Conservation (phyloP, 371 early-diverging fungal genomes). For the Saksenaea oblongispora region DNA sequence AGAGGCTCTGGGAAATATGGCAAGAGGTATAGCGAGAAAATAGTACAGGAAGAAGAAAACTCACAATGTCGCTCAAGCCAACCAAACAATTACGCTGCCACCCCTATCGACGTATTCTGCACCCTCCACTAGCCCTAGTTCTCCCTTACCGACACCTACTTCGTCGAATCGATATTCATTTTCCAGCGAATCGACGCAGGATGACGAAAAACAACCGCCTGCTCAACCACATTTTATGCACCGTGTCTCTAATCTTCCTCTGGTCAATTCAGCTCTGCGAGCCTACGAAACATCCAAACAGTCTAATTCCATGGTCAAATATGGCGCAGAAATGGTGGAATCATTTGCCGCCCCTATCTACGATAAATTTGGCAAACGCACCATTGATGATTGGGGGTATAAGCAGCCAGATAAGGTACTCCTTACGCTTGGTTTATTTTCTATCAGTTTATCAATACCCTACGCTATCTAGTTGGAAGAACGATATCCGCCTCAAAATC, state of each 20-base stretch:
- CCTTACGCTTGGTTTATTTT: background rate
- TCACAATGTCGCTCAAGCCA: background rate
- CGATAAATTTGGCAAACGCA: conserved; percentile 37
- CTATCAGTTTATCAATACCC: background rate
- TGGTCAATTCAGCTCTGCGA: conserved; percentile 76
- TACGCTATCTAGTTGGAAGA: conserved; percentile 23
- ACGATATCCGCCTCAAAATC: conserved; percentile 16
- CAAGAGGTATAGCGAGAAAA: conserved; percentile 21
- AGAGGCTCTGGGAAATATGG: conserved; percentile 62
- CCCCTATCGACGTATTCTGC: conserved; percentile 21
- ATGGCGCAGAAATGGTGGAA: conserved; percentile 79
- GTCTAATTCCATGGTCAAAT: conserved; percentile 61
- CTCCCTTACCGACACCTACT: conserved; percentile 30
- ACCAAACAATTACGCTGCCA: conserved; percentile 19
- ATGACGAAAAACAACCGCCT: background rate
- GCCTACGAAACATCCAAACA: conserved; percentile 79
- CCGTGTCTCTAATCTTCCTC: conserved; percentile 74
- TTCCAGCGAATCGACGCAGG: conserved; percentile 19
- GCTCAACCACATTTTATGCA: conserved; percentile 55
- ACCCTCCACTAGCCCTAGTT: conserved; percentile 31
- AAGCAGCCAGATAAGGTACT: conserved; percentile 20
- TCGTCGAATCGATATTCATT: conserved; percentile 23
- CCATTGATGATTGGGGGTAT: conserved; percentile 13
- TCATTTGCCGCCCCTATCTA: conserved; percentile 57
- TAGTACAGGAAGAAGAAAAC: background rate